These are phyloP conservation scores for Cicer yamashitae DNA, from an alignment of 306 rosid genomes.

Conservation along the genomic window DNA sequence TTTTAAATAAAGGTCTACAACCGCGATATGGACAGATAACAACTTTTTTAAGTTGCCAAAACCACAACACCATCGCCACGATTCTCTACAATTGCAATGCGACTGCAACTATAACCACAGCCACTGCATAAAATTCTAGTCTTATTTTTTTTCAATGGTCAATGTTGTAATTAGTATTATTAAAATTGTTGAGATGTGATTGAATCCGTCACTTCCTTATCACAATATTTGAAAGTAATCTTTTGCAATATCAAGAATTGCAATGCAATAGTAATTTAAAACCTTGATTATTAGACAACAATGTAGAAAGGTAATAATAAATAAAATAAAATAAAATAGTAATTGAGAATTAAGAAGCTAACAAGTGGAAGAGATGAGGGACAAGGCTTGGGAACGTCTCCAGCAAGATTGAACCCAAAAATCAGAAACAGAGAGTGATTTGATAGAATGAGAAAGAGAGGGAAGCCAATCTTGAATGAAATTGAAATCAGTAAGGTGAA, in stretches of 20 bases:
- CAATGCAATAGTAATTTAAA: background rate
- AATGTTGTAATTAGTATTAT: too few relatives aligned
- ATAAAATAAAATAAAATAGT: background rate
- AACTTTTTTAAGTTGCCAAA: too few relatives aligned
- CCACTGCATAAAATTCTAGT: too few relatives aligned
- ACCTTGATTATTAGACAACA: background rate
- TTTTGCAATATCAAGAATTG: background rate
- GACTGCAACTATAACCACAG: background rate
- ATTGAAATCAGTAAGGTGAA: slow-evolving; percentile 52
- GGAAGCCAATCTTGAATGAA: slow-evolving; percentile 61
- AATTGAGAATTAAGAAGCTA: slow-evolving; percentile 39
- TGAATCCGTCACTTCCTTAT: too few relatives aligned
- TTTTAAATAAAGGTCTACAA: background rate
- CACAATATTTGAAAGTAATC: background rate
- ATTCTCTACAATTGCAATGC: background rate
- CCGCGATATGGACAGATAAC: too few relatives aligned
- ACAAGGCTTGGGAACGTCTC: slow-evolving; percentile 60
- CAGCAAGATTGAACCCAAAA: slow-evolving; percentile 81
- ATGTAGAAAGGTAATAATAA: background rate
- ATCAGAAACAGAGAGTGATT: slow-evolving; percentile 57
- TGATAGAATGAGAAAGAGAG: slow-evolving; percentile 43
- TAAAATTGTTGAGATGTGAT: too few relatives aligned
- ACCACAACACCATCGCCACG: too few relatives aligned
- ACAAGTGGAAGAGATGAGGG: slow-evolving; percentile 63
- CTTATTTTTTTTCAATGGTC: too few relatives aligned